Base-by-base conservation (phyloP, 768 basidiomycete genomes). In the Mycena latifolia region DNA sequence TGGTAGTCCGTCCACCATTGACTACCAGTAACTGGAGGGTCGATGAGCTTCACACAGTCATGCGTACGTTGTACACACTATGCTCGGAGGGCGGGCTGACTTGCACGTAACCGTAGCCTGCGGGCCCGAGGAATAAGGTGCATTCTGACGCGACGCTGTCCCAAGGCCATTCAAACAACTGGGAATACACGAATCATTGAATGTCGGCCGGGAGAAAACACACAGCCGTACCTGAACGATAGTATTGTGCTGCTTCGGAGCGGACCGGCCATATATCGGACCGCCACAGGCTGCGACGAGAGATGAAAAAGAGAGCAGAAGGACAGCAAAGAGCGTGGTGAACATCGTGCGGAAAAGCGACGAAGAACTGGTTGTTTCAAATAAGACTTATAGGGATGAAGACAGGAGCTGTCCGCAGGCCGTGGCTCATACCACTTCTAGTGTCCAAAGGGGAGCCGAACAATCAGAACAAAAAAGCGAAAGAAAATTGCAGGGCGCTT, bases 1-100 rank as follows among this genome's bases (percentile, higher is more conserved):
- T 84, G 83, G 66, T 85, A 84, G 67, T 84, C 84, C 0, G 84
- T 85, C 84, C 83, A 84, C 83, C 84, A 84, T 64, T 51, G 50
- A 29, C 50, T 35, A 22, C 51, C 53, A 2, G 51, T 61, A 20
- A 61, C 51, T 55, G 17, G 20, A 8, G 1, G 11, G 4, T 10
- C 33, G 33, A 6, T 52, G 0, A 51, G 29, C 27, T 6, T 43
- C 11, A 11, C 5, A 9, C 14, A 2, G 20, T 11, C 20, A 20
- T 14, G n/a, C 20, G 14, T 43, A 43, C 41, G 17, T 17, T 9
- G 7, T 43, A 67, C 61, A 20, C 35, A 63, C 66, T 69, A 65
- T 82, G 81, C 69, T 84, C 83, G 60, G 72, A 71, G 4, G 81
- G 66, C 1, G 81, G 81, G 41, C 69, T 71, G 11, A 61, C 69